Percentiles rank a stretch among this genome's conserved stretches.
These are phyloP conservation scores for Calonectria hawksworthii DNA, from an alignment of 2,329 filamentous ascomycete species.

Conservation along the genomic window DNA sequence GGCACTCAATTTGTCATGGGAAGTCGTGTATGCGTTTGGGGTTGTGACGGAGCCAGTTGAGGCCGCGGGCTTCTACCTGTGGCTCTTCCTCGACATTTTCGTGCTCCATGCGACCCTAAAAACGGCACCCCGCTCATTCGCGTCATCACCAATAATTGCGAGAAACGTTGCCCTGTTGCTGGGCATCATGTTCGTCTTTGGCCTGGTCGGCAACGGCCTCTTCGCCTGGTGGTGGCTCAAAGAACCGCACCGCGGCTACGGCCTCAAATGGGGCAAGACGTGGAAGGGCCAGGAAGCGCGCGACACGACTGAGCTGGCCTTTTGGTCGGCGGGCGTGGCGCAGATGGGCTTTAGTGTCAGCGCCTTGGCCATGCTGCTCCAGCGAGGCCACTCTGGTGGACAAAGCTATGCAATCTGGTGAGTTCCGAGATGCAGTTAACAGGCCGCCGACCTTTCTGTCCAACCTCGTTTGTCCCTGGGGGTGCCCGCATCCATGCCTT, in stretches of 20 bases:
- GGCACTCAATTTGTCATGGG: conserved; percentile 66
- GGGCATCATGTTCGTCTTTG: conserved; percentile 51
- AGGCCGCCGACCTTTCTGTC: conserved; percentile 19
- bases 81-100: conserved; percentile 64
- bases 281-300: conserved; percentile 56
- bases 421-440: conserved; percentile 49
- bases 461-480: conserved; percentile 17
- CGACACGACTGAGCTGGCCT: conserved; percentile 65
- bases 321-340: conserved; percentile 61
- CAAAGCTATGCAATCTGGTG: conserved; percentile 64
- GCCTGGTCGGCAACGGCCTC: conserved; percentile 55
- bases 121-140: conserved; percentile 60
- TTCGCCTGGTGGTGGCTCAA: conserved; percentile 64
- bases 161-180: conserved; percentile 56
- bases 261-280: conserved; percentile 61
- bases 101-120: conserved; percentile 62
- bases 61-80: conserved; percentile 58
- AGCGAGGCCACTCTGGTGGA: conserved; percentile 63
- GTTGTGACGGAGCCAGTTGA: conserved; percentile 61
- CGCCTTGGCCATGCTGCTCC: conserved; percentile 59
- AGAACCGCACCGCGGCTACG: conserved; percentile 55
- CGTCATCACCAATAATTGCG: conserved; percentile 56
- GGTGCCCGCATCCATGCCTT: conserved; percentile 31
- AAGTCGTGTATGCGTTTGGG: conserved; percentile 63
- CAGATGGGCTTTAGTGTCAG: conserved; percentile 58